Conservation (phyloP, 2,329 filamentous ascomycete genomes). For the Cytospora piceae region DNA sequence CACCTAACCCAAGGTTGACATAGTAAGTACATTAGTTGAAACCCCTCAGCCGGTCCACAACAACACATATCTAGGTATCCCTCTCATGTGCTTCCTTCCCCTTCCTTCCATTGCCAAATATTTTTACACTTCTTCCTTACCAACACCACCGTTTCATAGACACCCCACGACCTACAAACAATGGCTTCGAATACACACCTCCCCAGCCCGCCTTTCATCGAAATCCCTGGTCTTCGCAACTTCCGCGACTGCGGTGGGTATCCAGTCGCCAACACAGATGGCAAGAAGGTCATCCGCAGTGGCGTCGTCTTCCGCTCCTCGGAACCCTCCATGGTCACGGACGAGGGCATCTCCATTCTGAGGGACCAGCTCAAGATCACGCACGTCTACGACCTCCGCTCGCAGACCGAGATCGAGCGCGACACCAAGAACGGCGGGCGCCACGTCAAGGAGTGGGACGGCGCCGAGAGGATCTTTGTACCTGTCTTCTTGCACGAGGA, state of each 20-base stretch:
- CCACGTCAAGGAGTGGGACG: conserved; percentile 51
- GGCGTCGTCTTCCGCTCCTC: conserved; percentile 69
- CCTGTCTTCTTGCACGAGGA: conserved; percentile 68
- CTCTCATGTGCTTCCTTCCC: background rate
- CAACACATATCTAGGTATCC: background rate
- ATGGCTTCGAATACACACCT: conserved; percentile 28
- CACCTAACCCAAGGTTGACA: too few relatives aligned
- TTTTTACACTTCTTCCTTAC: background rate
- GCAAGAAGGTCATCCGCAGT: conserved; percentile 48
- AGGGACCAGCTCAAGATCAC: conserved; percentile 58
- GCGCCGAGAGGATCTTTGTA: conserved; percentile 59
- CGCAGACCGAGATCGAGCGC: conserved; percentile 59
- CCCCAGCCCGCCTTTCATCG: conserved; percentile 52
- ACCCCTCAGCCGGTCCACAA: too few relatives aligned
- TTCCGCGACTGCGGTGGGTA: conserved; percentile 71
- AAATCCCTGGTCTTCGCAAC: conserved; percentile 64
- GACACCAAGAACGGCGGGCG: conserved; percentile 37
- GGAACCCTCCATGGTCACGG: conserved; percentile 63
- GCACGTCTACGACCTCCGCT: conserved; percentile 71
- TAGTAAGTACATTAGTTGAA: background rate
- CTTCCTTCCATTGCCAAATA: background rate
- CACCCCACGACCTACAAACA: background rate
- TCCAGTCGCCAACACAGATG: conserved; percentile 41
- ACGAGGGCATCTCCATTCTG: conserved; percentile 56
- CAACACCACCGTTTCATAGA: background rate